A percentile compares a stretch with the other conserved stretches of the same genome.
Evolutionary conservation across 2,329 filamentous ascomycete species (phyloP).

Genomic region (Talaromyces atroroseus): DNA sequence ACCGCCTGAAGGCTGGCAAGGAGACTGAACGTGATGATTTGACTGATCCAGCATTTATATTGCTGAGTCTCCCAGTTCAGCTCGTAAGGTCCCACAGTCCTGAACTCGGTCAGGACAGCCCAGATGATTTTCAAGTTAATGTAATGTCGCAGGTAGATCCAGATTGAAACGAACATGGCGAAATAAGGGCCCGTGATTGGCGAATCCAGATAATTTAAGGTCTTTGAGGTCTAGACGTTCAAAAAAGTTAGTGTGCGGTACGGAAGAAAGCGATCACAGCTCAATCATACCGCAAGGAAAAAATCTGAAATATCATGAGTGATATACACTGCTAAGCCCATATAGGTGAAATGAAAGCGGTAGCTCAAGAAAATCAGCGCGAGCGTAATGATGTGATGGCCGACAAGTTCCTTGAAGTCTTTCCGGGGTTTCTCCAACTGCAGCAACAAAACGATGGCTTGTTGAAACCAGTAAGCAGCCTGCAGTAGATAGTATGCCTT

Average conservation of each 20-base stretch:
- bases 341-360: constrained; percentile 94
- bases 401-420: constrained; percentile 89
- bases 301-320: constrained; percentile 94
- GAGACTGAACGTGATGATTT: constrained; percentile 42
- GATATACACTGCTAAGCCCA: constrained; percentile 87
- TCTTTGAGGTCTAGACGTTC: constrained; percentile 71
- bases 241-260: not conserved
- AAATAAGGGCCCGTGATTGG: constrained; percentile 78
- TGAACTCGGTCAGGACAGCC: constrained; percentile 43
- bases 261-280: not conserved
- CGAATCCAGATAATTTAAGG: constrained; percentile 83
- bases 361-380: constrained; percentile 81
- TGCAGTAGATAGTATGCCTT: constrained; percentile 97
- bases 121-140: constrained; percentile 45
- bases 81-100: constrained; percentile 43
- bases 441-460: constrained; percentile 79
- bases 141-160: constrained; percentile 86
- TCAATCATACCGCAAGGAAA: constrained; percentile 72
- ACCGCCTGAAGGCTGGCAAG: constrained; percentile 42
- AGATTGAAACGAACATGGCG: constrained; percentile 70
- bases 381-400: constrained; percentile 85
- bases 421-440: constrained; percentile 90
- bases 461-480: constrained; percentile 92
- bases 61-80: constrained; percentile 46
- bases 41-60: constrained; percentile 46